Base-by-base conservation (phyloP, 148 eudicot species). In the Linanthus parryae region DNA sequence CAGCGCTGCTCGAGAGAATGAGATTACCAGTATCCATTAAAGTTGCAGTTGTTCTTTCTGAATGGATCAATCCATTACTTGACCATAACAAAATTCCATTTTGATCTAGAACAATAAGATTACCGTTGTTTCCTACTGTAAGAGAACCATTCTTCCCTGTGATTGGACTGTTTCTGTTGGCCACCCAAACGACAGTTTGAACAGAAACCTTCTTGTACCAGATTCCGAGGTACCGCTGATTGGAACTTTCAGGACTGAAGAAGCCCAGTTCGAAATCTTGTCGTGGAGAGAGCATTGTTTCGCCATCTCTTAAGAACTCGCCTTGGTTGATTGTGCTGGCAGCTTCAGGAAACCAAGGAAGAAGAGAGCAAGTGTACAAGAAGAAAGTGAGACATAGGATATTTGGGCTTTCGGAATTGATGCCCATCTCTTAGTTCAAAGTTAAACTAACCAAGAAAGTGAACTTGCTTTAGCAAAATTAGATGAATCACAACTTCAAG, bases 161-260 rank as follows among this genome's bases (percentile, higher is more conserved):
- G 33, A 87, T 43, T 12, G 91, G 91, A 2, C 38, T 52, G 0
- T 75, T 70, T 67, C 95, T 70, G 13, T 87, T 83, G 27, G 91
- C 91, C 11, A 85, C 77, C 95, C 95, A 85, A 5, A 81, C 50
- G 6, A 66, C 69, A 8, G 72, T 37, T 18, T 64, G 52, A 11
- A 25, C 44, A 17, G 77, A 42, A 24, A 66, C 21, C 30, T 53
- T 45, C 8, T 55, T 6, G 65, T 73, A 76, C 83, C 88, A 82
- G n/a, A 85, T 81, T 36, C 83, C 95, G 0, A 78, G 64, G 16
- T 71, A 85, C 46, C 77, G 51, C 10, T 31, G 34, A 0, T 67
- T 39, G 21, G 88, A 75, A 66, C 53, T 70, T 37, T 14, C 50
- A 23, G 88, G 82, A 54, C 78, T 73, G 56, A 78, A 84, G 38